Evolutionary conservation across 2,329 filamentous ascomycete species (phyloP).

Genomic region (Stromatinia cepivora): DNA sequence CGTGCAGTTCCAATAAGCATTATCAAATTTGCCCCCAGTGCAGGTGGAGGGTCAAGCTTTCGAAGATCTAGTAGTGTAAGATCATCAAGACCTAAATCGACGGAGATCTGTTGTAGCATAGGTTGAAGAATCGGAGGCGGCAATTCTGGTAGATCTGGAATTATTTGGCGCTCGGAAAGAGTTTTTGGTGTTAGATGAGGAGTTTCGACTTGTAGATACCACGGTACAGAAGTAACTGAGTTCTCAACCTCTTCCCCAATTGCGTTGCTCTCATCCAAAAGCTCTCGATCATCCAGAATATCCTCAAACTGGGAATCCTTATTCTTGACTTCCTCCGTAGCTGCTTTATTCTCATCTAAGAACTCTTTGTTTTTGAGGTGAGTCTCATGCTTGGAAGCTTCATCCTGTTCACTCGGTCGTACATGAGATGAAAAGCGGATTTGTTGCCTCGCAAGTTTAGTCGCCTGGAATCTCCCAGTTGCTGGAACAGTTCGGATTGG

Average conservation of each 20-base stretch:
- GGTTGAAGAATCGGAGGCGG: slow-evolving; percentile 73
- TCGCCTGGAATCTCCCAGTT: neutral
- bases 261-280: slow-evolving; percentile 22
- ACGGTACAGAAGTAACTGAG: slow-evolving; percentile 54
- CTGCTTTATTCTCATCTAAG: neutral
- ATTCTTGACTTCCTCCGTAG: slow-evolving; percentile 6
- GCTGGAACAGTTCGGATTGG: slow-evolving; percentile 28
- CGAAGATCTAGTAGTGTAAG: slow-evolving; percentile 81
- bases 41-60: slow-evolving; percentile 78
- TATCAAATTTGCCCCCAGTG: slow-evolving; percentile 81
- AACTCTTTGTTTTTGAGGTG: neutral
- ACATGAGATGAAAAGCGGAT: slow-evolving; percentile 27
- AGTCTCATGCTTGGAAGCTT: neutral
- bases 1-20: slow-evolving; percentile 93
- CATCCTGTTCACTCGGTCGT: slow-evolving; percentile 15
- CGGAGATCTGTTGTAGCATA: slow-evolving; percentile 75
- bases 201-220: slow-evolving; percentile 79
- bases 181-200: slow-evolving; percentile 43
- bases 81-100: slow-evolving; percentile 84
- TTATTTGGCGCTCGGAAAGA: slow-evolving; percentile 53
- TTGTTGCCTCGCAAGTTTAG: slow-evolving; percentile 18
- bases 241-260: slow-evolving; percentile 28
- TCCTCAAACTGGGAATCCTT: neutral
- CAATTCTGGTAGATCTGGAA: slow-evolving; percentile 55
- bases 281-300: neutral